These are phyloP conservation scores for Acephala macrosclerotiorum DNA, from an alignment of 2,329 filamentous ascomycete genomes.

Conservation along the genomic window DNA sequence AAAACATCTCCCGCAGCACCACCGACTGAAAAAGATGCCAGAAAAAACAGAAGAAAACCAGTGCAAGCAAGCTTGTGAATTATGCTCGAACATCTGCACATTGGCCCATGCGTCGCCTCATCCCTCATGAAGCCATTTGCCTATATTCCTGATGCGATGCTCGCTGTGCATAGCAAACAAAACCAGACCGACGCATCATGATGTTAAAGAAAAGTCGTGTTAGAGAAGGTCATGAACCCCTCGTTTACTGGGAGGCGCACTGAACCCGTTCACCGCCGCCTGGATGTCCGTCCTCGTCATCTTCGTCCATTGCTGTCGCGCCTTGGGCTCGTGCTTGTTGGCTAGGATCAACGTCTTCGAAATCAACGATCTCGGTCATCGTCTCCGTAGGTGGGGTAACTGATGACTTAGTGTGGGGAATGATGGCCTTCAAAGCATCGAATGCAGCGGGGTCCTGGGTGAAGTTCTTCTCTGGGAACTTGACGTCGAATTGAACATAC, in stretches of 20 bases:
- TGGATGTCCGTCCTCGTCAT: conserved; percentile 78
- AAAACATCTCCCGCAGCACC: conserved; percentile 15
- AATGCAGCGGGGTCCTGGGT: conserved; percentile 73
- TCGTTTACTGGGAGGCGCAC: conserved; percentile 80
- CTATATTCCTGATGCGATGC: conserved; percentile 21
- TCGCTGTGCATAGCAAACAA: conserved; percentile 25
- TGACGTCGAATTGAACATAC: conserved; percentile 97
- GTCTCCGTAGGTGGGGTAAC: conserved; percentile 77
- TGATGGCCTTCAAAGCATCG: conserved; percentile 79
- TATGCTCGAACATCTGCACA: conserved; percentile 15
- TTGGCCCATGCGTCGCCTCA: conserved; percentile 14
- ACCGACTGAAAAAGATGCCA: conserved; percentile 19
- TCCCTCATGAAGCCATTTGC: conserved; percentile 31
- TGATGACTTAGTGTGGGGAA: conserved; percentile 72
- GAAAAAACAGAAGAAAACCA: conserved; percentile 18
- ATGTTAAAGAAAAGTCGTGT: conserved; percentile 25
- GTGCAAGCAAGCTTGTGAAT: conserved; percentile 5
- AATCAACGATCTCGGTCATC: conserved; percentile 88
- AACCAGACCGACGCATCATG: conserved; percentile 28
- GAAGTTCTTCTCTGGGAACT: conserved; percentile 87
- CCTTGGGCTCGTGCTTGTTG: conserved; percentile 74
- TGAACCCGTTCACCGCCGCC: conserved; percentile 79
- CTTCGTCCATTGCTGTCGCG: conserved; percentile 72
- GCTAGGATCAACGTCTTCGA: conserved; percentile 83
- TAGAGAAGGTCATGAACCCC: no score